Conservation (phyloP, 2,329 filamentous ascomycete species). For the Monosporascus sp. region DNA sequence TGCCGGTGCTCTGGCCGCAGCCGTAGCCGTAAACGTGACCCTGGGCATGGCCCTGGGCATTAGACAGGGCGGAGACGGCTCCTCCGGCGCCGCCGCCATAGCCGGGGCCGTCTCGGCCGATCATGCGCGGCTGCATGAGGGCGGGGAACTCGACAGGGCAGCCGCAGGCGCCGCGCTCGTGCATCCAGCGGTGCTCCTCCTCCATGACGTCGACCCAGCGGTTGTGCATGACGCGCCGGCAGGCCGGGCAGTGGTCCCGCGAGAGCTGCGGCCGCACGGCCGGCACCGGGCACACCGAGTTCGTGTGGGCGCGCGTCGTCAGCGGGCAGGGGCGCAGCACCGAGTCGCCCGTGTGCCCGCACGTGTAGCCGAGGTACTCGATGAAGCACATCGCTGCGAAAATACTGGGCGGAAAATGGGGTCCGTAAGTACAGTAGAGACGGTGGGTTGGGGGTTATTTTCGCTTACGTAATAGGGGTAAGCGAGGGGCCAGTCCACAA, state of each 20-base stretch:
- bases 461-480: no score
- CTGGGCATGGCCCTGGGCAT: not conserved
- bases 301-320: constrained; percentile 31
- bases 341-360: constrained; percentile 40
- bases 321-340: constrained; percentile 39
- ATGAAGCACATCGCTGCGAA: constrained; percentile 39
- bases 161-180: constrained; percentile 37
- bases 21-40: not conserved
- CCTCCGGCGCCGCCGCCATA: not conserved
- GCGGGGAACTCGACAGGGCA: constrained; percentile 34
- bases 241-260: constrained; percentile 32
- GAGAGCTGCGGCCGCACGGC: constrained; percentile 27
- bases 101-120: constrained; percentile 8
- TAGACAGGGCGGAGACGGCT: no score
- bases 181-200: constrained; percentile 39
- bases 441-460: no score
- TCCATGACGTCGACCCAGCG: constrained; percentile 36
- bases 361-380: constrained; percentile 42
- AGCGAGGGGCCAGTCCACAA: no score
- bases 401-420: not conserved
- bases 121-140: constrained; percentile 28
- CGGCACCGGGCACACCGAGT: constrained; percentile 29
- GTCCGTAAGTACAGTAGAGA: not conserved
- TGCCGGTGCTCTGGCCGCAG: not conserved
- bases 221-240: constrained; percentile 33